Percentiles rank a stretch among this genome's conserved stretches.
Evolutionary conservation across 345 rosid species (phyloP).

Genomic region (Corchorus capsularis): DNA sequence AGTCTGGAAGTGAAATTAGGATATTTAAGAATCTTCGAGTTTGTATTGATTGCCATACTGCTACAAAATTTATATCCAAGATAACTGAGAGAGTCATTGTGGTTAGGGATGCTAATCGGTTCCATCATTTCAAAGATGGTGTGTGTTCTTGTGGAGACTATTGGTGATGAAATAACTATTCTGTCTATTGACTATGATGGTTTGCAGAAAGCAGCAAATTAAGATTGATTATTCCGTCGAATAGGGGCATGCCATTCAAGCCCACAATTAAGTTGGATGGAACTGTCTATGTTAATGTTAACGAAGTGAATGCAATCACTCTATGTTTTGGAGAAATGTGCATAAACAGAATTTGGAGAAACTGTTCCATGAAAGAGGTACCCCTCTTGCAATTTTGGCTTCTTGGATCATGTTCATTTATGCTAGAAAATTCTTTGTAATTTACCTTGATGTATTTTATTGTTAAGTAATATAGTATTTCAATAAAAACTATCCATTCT

Average conservation of each 20-base stretch:
- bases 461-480: not conserved
- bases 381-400: not conserved
- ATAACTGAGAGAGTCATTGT: constrained; percentile 57
- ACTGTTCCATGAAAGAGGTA: constrained; percentile 2
- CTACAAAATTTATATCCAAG: constrained; percentile 67
- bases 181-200: constrained; percentile 2
- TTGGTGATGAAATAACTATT: constrained; percentile 42
- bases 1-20: constrained; percentile 58
- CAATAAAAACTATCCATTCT: not conserved
- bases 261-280: not conserved
- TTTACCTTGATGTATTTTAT: not conserved
- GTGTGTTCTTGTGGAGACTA: constrained; percentile 70
- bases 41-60: constrained; percentile 68
- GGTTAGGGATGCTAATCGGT: constrained; percentile 72
- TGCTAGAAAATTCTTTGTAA: constrained; percentile 5
- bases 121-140: constrained; percentile 74
- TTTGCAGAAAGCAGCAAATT: not conserved
- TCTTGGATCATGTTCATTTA: not conserved
- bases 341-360: not conserved
- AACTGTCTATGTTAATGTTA: not conserved
- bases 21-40: constrained; percentile 68
- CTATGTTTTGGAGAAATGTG: not conserved
- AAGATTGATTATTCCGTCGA: not conserved
- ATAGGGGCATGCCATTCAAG: not conserved
- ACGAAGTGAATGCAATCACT: not conserved